A percentile compares a stretch with the other conserved stretches of the same genome.
These are phyloP conservation scores for Coniochaeta sp. DNA, from an alignment of 2,329 filamentous ascomycete species.

Conservation along the genomic window DNA sequence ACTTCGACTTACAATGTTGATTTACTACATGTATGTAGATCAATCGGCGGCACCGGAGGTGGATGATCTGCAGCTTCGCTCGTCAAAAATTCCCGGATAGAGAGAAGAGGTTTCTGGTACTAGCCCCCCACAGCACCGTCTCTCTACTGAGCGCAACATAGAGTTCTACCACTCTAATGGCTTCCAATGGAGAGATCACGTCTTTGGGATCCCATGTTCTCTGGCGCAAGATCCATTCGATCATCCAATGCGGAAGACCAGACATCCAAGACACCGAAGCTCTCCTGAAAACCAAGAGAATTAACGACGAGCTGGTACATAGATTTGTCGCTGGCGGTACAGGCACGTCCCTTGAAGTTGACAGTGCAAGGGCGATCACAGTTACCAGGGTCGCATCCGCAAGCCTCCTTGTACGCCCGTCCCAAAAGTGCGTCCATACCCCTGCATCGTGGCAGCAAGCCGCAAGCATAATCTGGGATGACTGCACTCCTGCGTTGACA, in stretches of 20 bases:
- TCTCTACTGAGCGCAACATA: no score
- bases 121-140: neutral
- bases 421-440: slow-evolving; percentile 8
- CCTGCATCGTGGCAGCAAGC: slow-evolving; percentile 7
- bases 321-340: no score
- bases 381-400: neutral
- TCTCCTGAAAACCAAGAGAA: neutral
- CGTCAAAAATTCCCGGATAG: slow-evolving; percentile 19
- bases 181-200: neutral
- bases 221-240: no score
- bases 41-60: neutral
- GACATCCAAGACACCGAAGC: neutral
- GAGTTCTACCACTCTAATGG: neutral
- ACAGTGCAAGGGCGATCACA: neutral
- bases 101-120: slow-evolving; percentile 4
- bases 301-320: no score
- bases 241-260: neutral
- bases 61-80: slow-evolving; percentile 5
- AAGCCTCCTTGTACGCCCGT: neutral
- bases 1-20: neutral
- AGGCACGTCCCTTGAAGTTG: no score
- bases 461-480: slow-evolving; percentile 6
- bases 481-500: slow-evolving; percentile 4
- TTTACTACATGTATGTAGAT: no score
- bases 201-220: neutral